Evolutionary conservation across 805 yeast species (phyloP).

Genomic region (Lipomyces starkeyi): DNA sequence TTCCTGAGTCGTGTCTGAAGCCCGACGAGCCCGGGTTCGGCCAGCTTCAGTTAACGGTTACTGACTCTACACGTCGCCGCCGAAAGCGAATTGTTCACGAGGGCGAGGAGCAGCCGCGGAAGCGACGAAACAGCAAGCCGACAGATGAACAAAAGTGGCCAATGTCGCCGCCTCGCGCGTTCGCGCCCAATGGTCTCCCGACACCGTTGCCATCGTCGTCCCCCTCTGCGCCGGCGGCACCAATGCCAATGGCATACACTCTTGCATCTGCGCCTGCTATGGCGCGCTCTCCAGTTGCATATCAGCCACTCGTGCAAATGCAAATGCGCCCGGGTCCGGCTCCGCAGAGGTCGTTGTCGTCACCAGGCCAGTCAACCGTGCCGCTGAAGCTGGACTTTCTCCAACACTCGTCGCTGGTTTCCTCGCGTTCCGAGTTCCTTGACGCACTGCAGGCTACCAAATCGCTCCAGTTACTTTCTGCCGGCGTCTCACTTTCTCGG

Average conservation of each 20-base stretch:
- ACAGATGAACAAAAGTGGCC: slow-evolving; percentile 7
- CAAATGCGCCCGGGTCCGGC: no score
- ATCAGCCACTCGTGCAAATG: no score
- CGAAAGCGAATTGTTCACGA: slow-evolving; percentile 27
- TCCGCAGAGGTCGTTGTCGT: background rate
- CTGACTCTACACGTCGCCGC: slow-evolving; percentile 38
- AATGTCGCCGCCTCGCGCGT: background rate
- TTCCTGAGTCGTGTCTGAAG: slow-evolving; percentile 63
- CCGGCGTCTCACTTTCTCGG: slow-evolving; percentile 35
- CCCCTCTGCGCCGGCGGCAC: background rate
- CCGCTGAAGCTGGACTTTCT: slow-evolving; percentile 36
- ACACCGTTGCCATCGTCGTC: slow-evolving; percentile 20
- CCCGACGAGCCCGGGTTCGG: slow-evolving; percentile 72
- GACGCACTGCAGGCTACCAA: slow-evolving; percentile 52
- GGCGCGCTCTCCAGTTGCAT: no score
- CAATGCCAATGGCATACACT: background rate
- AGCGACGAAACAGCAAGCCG: slow-evolving; percentile 13
- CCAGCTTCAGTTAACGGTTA: slow-evolving; percentile 52
- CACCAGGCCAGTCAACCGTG: background rate
- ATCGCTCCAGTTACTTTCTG: slow-evolving; percentile 50
- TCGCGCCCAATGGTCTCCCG: slow-evolving; percentile 9
- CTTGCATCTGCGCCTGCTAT: background rate
- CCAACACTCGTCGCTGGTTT: slow-evolving; percentile 20
- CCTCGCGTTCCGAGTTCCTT: slow-evolving; percentile 47
- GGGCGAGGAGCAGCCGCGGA: slow-evolving; percentile 9